phyloP scores from a whole-genome alignment of 768 basidiomycete species.

The Termitomyces titanicus region DNA sequence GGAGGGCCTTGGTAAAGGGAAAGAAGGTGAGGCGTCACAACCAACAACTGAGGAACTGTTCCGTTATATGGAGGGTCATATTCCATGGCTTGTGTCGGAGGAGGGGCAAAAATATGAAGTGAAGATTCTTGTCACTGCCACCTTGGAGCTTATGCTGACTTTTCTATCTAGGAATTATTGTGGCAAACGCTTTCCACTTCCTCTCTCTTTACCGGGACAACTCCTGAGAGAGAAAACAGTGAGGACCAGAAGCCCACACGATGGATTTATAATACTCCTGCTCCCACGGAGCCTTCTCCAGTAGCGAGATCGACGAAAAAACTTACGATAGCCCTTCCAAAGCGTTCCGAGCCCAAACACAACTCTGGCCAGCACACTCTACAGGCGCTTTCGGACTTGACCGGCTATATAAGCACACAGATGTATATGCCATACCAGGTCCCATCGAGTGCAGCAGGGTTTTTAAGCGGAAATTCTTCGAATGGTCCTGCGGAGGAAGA shows the following conservation, averaged over 20 bases:
- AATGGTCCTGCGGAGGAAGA: constrained; percentile 58
- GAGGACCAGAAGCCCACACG: constrained; percentile 20
- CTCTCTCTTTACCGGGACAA: constrained; percentile 44
- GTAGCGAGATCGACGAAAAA: constrained; percentile 32
- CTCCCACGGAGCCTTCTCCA: constrained; percentile 31
- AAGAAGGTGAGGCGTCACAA: constrained; percentile 29
- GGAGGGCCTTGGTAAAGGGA: constrained; percentile 39
- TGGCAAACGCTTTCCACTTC: constrained; percentile 59
- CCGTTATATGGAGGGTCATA: constrained; percentile 47
- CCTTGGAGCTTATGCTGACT: not conserved
- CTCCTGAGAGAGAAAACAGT: constrained; percentile 16
- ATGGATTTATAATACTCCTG: constrained; percentile 40
- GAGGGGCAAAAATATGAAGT: constrained; percentile 58
- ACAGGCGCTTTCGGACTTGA: constrained; percentile 66
- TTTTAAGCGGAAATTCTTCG: constrained; percentile 20
- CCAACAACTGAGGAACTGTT: constrained; percentile 62
- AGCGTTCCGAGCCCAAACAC: constrained; percentile 23
- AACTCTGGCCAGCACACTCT: constrained; percentile 57
- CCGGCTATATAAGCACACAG: constrained; percentile 75
- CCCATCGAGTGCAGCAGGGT: constrained; percentile 22
- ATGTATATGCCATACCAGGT: constrained; percentile 53
- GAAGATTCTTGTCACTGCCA: constrained; percentile 5
- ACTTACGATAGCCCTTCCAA: constrained; percentile 35
- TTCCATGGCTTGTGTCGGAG: constrained; percentile 54
- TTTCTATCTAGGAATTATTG: constrained; percentile 36